Conservation (phyloP, 768 basidiomycete genomes). For the Leccinum disarticulatum region DNA sequence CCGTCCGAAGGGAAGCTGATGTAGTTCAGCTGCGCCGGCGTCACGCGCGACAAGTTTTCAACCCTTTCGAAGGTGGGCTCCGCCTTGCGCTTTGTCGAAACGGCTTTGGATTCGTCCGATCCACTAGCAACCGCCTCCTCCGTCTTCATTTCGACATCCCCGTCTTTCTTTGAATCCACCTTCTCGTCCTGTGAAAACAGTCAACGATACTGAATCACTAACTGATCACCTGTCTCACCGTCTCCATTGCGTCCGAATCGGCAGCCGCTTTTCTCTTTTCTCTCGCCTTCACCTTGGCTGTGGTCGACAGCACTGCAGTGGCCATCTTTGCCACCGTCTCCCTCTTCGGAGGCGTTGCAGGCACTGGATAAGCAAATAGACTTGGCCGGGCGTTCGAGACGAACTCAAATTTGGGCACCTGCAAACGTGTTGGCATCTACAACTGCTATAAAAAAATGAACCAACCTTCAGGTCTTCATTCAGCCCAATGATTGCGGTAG, state of each 20-base stretch:
- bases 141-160: constrained; percentile 80
- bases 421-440: constrained; percentile 6
- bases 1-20: constrained; percentile 77
- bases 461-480: constrained; percentile 81
- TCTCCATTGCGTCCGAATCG: constrained; percentile 80
- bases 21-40: constrained; percentile 82
- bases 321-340: constrained; percentile 91
- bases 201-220: constrained; percentile 13
- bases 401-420: constrained; percentile 95
- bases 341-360: constrained; percentile 87
- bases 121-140: constrained; percentile 58
- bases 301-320: constrained; percentile 94
- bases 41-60: constrained; percentile 89
- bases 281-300: constrained; percentile 93
- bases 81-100: constrained; percentile 53
- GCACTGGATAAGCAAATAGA: constrained; percentile 87
- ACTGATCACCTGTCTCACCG: constrained; percentile 47
- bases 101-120: constrained; percentile 54
- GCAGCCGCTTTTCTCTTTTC: constrained; percentile 89
- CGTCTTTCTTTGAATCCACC: constrained; percentile 51
- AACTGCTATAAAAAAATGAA: background rate
- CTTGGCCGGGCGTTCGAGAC: constrained; percentile 88
- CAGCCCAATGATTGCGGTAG: constrained; percentile 92
- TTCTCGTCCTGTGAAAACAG: constrained; percentile 49
- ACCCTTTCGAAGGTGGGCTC: constrained; percentile 78